Evolutionary conservation across 176 grass and related monocot genomes (phyloP).

Genomic region (Tuctoria greenei): DNA sequence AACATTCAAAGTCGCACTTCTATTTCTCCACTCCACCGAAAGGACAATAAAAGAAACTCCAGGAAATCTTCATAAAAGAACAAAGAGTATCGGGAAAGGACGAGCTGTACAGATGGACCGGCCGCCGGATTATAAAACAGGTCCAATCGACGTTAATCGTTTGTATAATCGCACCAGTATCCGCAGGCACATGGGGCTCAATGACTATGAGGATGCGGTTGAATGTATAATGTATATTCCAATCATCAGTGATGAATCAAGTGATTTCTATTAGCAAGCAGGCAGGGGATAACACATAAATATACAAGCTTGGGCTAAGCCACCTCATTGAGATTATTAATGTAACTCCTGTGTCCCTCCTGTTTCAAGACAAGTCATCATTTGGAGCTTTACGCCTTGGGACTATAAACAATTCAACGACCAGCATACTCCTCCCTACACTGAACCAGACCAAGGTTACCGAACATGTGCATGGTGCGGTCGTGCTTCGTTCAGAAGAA

Average conservation of each 20-base stretch:
- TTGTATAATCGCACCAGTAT: conserved; percentile 44
- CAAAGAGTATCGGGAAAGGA: conserved; percentile 36
- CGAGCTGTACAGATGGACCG: conserved; percentile 26
- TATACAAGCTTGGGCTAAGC: conserved; percentile 10
- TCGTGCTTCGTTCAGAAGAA: not conserved
- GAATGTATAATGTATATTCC: too few species aligned
- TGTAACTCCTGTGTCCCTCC: conserved; percentile 3
- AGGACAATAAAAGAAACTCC: not conserved
- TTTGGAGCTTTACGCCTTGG: conserved; percentile 5
- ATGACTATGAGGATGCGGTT: conserved; percentile 33
- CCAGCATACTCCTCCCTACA: conserved; percentile 12
- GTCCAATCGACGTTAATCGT: conserved; percentile 36
- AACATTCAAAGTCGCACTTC: not conserved
- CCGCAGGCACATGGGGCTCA: conserved; percentile 39
- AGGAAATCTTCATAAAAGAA: conserved; percentile 32
- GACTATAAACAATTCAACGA: conserved; percentile 36
- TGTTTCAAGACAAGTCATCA: conserved; percentile 11
- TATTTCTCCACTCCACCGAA: not conserved
- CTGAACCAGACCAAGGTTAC: conserved; percentile 19
- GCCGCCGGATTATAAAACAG: conserved; percentile 28
- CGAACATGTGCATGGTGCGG: conserved; percentile 37
- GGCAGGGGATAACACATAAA: conserved; percentile 39
- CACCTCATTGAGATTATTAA: conserved; percentile 34
- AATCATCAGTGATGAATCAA: conserved; percentile 40
- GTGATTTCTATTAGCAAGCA: conserved; percentile 23